Base-by-base conservation (phyloP, 371 early-diverging fungal genomes). In the Lichtheimia hyalospora region DNA sequence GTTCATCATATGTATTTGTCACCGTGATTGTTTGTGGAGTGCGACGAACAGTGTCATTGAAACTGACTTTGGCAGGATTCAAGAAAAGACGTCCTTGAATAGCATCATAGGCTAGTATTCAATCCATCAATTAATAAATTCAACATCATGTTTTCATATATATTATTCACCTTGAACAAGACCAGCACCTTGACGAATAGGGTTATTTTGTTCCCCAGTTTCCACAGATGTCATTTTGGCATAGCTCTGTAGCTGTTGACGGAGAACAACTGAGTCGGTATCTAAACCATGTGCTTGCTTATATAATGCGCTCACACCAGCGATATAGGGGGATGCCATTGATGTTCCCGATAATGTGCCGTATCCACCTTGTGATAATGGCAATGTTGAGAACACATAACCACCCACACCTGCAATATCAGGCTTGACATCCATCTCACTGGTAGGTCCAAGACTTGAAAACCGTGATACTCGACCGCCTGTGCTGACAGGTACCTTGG, bases 161-260 rank as follows among this genome's bases (percentile, higher is more conserved):
- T 34, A n/a, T n/a, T n/a, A 12, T 43, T 64, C 69, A 74, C 78
- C 66, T 71, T 93, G 84, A 51, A 94, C 68, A 18, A 94, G 69
- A 13, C 95, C 95, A 49, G 90, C 83, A 16, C 95, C 95, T 68
- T 92, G 89, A 21, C 71, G 59, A 34, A 66, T 69, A 43, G 81
- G 74, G 58, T 77, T 75, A 7, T 80, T 65, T 46, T 16, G n/a
- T 10, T 18, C n/a, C 10, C 46, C 46, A 21, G 10, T 21, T 18
- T 46, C 66, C 67, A 60, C 12, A 3, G 63, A 58, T n/a, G 51
- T 52, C 4, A 54, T 40, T 5, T 15, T n/a, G 16, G 82, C 84
- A 34, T 74, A 70, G 71, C 84, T 89, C 60, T 74, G 71, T 50
- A 77, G 63, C 25, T 63, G 57, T 27, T 65, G 61, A 20, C 57